A percentile compares a stretch with the other conserved stretches of the same genome.
These are phyloP conservation scores for Alternaria hordeiaustralica DNA, from an alignment of 2,329 filamentous ascomycete genomes.

Conservation along the genomic window DNA sequence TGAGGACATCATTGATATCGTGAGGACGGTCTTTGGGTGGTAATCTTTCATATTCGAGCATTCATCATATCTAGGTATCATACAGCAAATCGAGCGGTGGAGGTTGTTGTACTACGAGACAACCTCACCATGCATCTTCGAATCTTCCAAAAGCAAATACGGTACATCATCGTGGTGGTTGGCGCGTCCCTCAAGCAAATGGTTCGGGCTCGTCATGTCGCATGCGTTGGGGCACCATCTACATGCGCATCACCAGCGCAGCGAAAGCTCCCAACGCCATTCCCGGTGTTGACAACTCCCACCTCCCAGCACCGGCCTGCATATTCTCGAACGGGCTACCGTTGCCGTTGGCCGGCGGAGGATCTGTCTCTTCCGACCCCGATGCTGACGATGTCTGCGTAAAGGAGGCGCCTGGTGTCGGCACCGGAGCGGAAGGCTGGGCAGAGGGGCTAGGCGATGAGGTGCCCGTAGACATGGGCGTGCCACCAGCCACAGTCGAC, in stretches of 20 bases:
- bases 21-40: neutral
- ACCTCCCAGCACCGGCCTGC: slow-evolving; percentile 26
- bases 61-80: neutral
- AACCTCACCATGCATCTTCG: neutral
- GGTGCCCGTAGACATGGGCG: neutral
- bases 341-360: slow-evolving; percentile 20
- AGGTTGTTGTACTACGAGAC: neutral
- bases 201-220: neutral
- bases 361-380: slow-evolving; percentile 11
- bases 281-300: slow-evolving; percentile 9
- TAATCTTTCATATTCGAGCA: neutral
- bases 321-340: slow-evolving; percentile 39
- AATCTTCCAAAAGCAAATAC: neutral
- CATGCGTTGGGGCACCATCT: no score
- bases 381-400: slow-evolving; percentile 3
- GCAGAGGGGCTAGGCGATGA: slow-evolving; percentile 15
- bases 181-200: neutral
- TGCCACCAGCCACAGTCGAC: slow-evolving; percentile 19
- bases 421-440: slow-evolving; percentile 9
- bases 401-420: slow-evolving; percentile 6
- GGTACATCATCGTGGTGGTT: neutral
- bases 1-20: neutral
- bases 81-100: neutral
- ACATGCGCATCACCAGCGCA: neutral
- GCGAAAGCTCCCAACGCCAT: slow-evolving; percentile 15